Base-by-base conservation (phyloP, 768 basidiomycete genomes). In the Lactarius indigo region DNA sequence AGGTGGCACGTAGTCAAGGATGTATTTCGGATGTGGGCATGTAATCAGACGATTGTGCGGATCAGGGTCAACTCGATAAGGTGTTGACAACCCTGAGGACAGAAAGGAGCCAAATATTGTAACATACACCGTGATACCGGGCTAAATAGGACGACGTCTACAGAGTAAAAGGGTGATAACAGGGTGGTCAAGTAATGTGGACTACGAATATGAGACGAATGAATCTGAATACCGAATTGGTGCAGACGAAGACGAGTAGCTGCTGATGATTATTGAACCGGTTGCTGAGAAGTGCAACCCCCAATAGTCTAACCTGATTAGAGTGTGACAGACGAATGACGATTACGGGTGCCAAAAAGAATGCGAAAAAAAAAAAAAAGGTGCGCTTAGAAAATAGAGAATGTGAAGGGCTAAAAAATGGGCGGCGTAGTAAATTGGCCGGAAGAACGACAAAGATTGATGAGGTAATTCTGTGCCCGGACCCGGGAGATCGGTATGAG, bases 401-500 rank as follows among this genome's bases (percentile, higher is more conserved):
- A 26, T 37, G 52, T 64, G 52, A 58, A 52, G 30, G 35, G 42
- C 6, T 17, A 9, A 33, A n/a, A 44, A 23, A 23, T 13, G 62
- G 18, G 30, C 56, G 44, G 57, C 26, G 37, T 4, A 3, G 9
- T 28, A 2, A 39, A 33, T 60, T 4, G 59, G 18, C 64, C 41
- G 64, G 17, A 20, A 28, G 28, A 17, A 30, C 15, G 54, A 31
- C 44, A 13, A 30, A 42, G n/a, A 47, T 20, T 35, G 59, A 61
- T 47, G 52, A 61, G 52, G 54, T 61, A 56, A 65, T 28, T 20
- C 8, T 3, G 59, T 37, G 18, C 64, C 64, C 13, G 17, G 30
- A 2, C 12, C 56, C 61, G 41, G 65, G 65, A 6, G 58, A 60
- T 55, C 62, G 63, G 61, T 28, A 2, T 0, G 1, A 7, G 12